A percentile compares a stretch with the other conserved stretches of the same genome.
phyloP scores from a whole-genome alignment of 495 filamentous ascomycete species.

The Penicillium longicatenatum region DNA sequence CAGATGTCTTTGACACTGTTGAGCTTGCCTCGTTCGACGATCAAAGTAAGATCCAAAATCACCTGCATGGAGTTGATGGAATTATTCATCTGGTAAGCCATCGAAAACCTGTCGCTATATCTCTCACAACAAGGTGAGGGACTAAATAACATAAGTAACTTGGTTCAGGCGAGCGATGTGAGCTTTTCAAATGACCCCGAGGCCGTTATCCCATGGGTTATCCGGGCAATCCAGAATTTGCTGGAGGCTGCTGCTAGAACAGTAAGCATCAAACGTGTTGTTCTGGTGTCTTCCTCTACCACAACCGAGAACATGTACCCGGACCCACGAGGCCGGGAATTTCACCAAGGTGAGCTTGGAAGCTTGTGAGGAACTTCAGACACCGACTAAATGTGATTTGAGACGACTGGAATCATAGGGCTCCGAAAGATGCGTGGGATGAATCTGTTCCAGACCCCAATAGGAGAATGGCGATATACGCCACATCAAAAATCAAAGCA shows the following conservation, averaged over 20 bases:
- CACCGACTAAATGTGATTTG: too few species aligned
- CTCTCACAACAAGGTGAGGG: neutral
- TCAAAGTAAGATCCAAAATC: neutral
- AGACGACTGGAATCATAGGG: conserved; percentile 50
- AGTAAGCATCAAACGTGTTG: conserved; percentile 49
- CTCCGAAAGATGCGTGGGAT: conserved; percentile 44
- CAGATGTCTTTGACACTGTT: conserved; percentile 36
- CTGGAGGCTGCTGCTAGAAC: conserved; percentile 47
- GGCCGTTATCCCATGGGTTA: conserved; percentile 43
- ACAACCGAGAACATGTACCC: conserved; percentile 36
- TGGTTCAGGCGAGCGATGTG: neutral
- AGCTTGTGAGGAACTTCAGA: neutral
- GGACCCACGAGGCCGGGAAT: conserved; percentile 14
- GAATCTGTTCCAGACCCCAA: neutral
- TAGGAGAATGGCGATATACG: conserved; percentile 48
- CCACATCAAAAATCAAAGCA: conserved; percentile 54
- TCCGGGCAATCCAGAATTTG: conserved; percentile 40
- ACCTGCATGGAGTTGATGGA: neutral
- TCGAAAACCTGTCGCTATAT: neutral
- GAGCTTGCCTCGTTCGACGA: neutral
- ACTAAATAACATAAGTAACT: neutral
- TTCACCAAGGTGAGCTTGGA: conserved; percentile 3
- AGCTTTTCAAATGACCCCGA: conserved; percentile 30
- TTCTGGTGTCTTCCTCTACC: conserved; percentile 53
- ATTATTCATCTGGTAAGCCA: neutral